Evolutionary conservation across 495 filamentous ascomycete genomes (phyloP).

Genomic region (Trichoderma parareesei): DNA sequence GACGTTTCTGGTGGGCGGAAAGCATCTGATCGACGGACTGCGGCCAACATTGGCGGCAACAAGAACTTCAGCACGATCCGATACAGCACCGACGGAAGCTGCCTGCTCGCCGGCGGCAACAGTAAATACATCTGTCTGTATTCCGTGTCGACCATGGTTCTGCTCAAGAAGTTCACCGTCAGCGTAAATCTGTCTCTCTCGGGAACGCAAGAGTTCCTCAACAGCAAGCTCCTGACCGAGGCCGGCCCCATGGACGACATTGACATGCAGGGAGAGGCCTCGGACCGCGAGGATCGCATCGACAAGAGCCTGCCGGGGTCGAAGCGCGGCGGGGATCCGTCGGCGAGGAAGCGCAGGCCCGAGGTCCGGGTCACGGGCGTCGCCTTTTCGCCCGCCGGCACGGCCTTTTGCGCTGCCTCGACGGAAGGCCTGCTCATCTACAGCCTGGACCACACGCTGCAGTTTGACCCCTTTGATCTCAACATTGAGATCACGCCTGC

Average conservation of each 20-base stretch:
- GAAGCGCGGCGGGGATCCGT: slow-evolving; percentile 71
- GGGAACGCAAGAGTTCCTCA: slow-evolving; percentile 93
- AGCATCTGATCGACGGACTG: slow-evolving; percentile 74
- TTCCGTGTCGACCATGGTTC: slow-evolving; percentile 74
- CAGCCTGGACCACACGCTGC: slow-evolving; percentile 67
- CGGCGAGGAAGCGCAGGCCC: slow-evolving; percentile 61
- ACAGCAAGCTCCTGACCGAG: slow-evolving; percentile 84
- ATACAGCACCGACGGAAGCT: slow-evolving; percentile 87
- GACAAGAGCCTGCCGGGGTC: slow-evolving; percentile 83
- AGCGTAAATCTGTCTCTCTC: slow-evolving; percentile 89
- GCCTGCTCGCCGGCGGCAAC: slow-evolving; percentile 82
- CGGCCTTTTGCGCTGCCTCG: slow-evolving; percentile 86
- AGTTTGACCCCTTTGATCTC: slow-evolving; percentile 93
- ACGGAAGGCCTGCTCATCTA: slow-evolving; percentile 94
- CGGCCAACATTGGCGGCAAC: slow-evolving; percentile 79
- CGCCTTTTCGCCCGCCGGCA: slow-evolving; percentile 79
- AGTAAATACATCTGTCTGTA: slow-evolving; percentile 98
- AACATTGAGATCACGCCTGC: slow-evolving; percentile 86
- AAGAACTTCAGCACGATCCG: slow-evolving; percentile 82
- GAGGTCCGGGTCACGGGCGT: slow-evolving; percentile 82
- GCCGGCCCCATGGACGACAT: slow-evolving; percentile 76
- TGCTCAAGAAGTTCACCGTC: slow-evolving; percentile 92
- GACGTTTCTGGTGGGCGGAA: slow-evolving; percentile 92
- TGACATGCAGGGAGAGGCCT: slow-evolving; percentile 79
- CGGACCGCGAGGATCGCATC: slow-evolving; percentile 77